A percentile compares a stretch with the other conserved stretches of the same genome.
These are phyloP conservation scores for Chaetoceros tenuissimus DNA, from an alignment of 108 stramenopile genomes.

Conservation along the genomic window DNA sequence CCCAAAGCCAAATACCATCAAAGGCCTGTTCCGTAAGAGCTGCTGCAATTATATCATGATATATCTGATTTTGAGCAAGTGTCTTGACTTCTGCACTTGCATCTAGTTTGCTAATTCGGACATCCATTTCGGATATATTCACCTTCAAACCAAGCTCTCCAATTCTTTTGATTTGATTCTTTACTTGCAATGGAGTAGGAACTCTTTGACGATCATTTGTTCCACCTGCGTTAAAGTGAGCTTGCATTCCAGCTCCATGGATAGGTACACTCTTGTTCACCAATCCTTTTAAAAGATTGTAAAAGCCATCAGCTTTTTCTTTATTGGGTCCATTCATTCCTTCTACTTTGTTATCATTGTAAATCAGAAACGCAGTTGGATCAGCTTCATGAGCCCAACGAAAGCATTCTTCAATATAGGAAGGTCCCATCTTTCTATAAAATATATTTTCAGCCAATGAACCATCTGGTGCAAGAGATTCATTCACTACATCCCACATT, in stretches of 20 bases:
- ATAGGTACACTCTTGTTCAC: conserved; percentile 64
- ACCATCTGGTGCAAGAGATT: conserved; percentile 79
- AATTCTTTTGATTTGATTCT: conserved; percentile 78
- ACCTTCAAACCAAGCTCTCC: conserved; percentile 82
- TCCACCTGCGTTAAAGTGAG: conserved; percentile 82
- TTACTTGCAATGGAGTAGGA: conserved; percentile 86
- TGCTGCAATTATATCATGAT: conserved; percentile 77
- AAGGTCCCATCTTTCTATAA: conserved; percentile 76
- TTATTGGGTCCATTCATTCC: conserved; percentile 63
- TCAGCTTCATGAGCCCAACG: conserved; percentile 92
- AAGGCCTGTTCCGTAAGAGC: conserved; percentile 82
- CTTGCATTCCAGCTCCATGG: conserved; percentile 87
- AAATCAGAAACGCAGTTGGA: conserved; percentile 76
- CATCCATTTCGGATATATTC: conserved; percentile 93
- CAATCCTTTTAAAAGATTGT: conserved; percentile 61
- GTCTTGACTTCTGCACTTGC: conserved; percentile 18
- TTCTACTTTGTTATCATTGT: conserved; percentile 94
- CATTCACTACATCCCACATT: conserved; percentile 93
- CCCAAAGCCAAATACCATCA: conserved; percentile 87
- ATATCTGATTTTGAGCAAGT: conserved; percentile 69
- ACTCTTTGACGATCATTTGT: conserved; percentile 43
- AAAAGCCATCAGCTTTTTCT: conserved; percentile 77
- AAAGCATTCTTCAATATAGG: conserved; percentile 86
- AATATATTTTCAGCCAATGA: conserved; percentile 82
- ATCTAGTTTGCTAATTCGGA: conserved; percentile 60